A percentile compares a stretch with the other conserved stretches of the same genome.
phyloP scores from a whole-genome alignment of 164 flowering plant genomes.

The Stephania japonica region DNA sequence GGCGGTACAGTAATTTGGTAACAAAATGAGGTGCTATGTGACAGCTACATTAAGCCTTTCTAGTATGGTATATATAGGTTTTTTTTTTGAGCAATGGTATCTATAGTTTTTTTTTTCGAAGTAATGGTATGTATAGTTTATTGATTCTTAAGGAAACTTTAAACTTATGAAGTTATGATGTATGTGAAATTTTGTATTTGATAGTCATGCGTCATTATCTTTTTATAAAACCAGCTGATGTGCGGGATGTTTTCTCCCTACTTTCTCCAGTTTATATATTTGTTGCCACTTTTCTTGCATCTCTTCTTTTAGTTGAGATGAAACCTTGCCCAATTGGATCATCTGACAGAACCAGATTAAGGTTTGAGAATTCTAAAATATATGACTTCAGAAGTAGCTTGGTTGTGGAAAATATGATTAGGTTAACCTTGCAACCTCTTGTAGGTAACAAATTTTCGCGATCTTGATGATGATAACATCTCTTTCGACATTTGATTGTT shows the following conservation, averaged over 20 bases:
- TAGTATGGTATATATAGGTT: not conserved
- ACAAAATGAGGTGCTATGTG: not conserved
- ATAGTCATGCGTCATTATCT: not conserved
- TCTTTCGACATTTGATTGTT: too few species aligned
- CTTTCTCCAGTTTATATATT: not conserved
- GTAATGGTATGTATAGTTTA: not conserved
- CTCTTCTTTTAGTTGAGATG: not conserved
- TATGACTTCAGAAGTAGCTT: not conserved
- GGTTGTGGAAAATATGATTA: not conserved
- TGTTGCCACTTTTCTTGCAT: not conserved
- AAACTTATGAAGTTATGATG: too few species aligned
- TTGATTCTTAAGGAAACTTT: too few species aligned
- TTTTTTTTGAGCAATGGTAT: not conserved
- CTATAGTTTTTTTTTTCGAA: not conserved
- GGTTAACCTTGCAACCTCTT: not conserved
- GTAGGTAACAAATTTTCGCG: not conserved
- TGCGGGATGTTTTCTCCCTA: not conserved
- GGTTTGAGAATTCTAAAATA: not conserved
- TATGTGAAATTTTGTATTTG: not conserved
- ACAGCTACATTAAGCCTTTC: not conserved
- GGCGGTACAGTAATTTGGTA: conserved; percentile 48
- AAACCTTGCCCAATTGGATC: not conserved
- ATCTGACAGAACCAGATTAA: not conserved
- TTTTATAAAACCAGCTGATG: not conserved
- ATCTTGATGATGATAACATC: not conserved